Evolutionary conservation across 2,329 filamentous ascomycete species (phyloP), one percentile per base, ranked within the genome.

Genomic region (Calonectria leucothoes): DNA sequence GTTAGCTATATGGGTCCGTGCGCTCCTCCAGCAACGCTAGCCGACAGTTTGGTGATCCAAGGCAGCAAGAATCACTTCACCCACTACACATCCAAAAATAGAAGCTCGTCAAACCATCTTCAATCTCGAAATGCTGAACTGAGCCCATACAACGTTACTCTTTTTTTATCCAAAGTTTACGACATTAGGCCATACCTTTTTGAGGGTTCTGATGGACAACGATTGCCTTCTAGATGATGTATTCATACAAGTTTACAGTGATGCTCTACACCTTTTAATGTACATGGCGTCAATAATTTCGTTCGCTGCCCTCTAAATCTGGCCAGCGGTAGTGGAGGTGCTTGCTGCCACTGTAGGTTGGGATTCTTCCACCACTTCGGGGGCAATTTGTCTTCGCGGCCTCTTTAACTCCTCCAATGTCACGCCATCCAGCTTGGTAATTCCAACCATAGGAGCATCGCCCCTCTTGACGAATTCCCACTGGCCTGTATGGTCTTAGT

Each of bases 391-490:
- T 82, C 92, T 91, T 85, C 95, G 91, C 63, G 96, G 94, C 80
- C 92, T 91, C 88, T 95, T 97, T 82, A 99, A 86, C 51, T 94
- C 93, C 79, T 96, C 95, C 81, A 96, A 85, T 27, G 95, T 98
- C 33, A 98, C 84, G 11, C 95, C 95, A 73, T 95, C 91, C 69
- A 99, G 86, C 85, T 98, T 98, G 25, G 96, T 98, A 75, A 98
- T 92, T 35, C 97, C 97, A 82, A 99, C 96, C 45, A 98, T 91
- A 0, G 97, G 92, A 3, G 95, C 89, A 80, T 98, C 97, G 10
- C 95, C 95, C 86, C 95, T 98, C 88, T 93, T 95, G 39, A 98
- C 95, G 82, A 98, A 98, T 82, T 98, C 95, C 87, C 95, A 99
- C 82, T 94, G 89, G 2, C 94, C 94, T 94, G 69, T 17, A 61